These are phyloP conservation scores for Tolypocladium tropicale DNA, from an alignment of 2,329 filamentous ascomycete genomes.

Conservation along the genomic window DNA sequence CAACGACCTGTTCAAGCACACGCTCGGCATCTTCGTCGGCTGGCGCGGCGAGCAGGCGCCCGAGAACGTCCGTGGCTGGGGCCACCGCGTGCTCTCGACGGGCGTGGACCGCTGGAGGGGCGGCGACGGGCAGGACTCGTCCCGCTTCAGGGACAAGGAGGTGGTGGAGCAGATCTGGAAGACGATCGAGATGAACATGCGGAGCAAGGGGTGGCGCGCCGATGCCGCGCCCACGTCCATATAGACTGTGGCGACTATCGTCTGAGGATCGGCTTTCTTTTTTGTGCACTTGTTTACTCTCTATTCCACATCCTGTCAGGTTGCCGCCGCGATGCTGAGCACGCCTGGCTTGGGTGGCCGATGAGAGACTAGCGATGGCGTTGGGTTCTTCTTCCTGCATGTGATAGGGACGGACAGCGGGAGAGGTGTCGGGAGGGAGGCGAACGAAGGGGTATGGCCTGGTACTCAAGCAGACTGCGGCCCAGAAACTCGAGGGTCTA, in stretches of 20 bases:
- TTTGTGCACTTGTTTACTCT: not conserved
- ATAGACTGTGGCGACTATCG: conserved; percentile 10
- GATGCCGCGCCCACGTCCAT: conserved; percentile 54
- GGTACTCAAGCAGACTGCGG: not conserved
- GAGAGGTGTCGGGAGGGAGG: too few species aligned
- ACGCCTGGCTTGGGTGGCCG: conserved; percentile 3
- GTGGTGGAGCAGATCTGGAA: conserved; percentile 91
- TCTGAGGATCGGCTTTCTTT: not conserved
- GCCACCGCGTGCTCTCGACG: conserved; percentile 68
- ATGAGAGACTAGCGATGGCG: conserved; percentile 8
- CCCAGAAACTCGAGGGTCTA: not conserved
- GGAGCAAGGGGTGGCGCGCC: conserved; percentile 69
- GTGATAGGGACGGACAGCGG: not conserved
- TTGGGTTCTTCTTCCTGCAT: not conserved
- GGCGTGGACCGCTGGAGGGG: conserved; percentile 75
- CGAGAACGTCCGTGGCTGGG: conserved; percentile 71
- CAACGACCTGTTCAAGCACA: conserved; percentile 79
- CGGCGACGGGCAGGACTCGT: conserved; percentile 39
- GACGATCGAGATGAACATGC: conserved; percentile 79
- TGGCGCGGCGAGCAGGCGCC: conserved; percentile 80
- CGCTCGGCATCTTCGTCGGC: conserved; percentile 79
- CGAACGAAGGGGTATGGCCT: too few species aligned
- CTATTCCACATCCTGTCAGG: not conserved
- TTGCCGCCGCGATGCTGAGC: not conserved
- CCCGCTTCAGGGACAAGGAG: conserved; percentile 78